Conservation (phyloP, 2,329 filamentous ascomycete species). For the Aspergillus sp. region DNA sequence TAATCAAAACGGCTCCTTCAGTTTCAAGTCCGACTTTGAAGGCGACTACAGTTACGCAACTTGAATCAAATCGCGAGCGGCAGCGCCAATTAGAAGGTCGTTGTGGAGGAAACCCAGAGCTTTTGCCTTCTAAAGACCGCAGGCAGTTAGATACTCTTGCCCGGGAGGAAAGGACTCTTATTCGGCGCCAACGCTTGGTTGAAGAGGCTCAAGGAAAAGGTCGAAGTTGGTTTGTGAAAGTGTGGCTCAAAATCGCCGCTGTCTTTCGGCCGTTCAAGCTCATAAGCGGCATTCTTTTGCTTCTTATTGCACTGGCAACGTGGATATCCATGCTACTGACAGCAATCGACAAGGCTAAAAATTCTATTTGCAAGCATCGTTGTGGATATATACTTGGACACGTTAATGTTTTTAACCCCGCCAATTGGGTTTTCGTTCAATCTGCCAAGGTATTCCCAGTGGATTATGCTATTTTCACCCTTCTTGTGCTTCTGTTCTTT, state of each 20-base stretch:
- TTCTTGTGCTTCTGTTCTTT: conserved; percentile 84
- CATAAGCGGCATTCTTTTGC: conserved; percentile 72
- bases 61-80: conserved; percentile 84
- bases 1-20: conserved; percentile 87
- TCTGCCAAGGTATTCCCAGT: conserved; percentile 80
- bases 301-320: conserved; percentile 68
- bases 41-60: conserved; percentile 70
- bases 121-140: conserved; percentile 77
- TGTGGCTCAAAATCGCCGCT: conserved; percentile 76
- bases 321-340: conserved; percentile 95
- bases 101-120: conserved; percentile 68
- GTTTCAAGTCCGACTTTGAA: conserved; percentile 76
- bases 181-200: conserved; percentile 81
- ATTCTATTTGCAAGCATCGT: conserved; percentile 82
- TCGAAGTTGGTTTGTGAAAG: conserved; percentile 65
- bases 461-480: conserved; percentile 84
- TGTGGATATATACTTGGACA: conserved; percentile 89
- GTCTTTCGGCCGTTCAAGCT: conserved; percentile 86
- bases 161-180: conserved; percentile 86
- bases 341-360: conserved; percentile 91
- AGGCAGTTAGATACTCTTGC: conserved; percentile 82
- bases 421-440: conserved; percentile 84
- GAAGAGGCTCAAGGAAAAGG: conserved; percentile 65
- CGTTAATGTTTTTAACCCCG: conserved; percentile 89
- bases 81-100: conserved; percentile 88